Evolutionary conservation across 1,284 basidiomycete species (phyloP), one percentile per base, ranked within the genome.

Genomic region (Leccinum variabile): DNA sequence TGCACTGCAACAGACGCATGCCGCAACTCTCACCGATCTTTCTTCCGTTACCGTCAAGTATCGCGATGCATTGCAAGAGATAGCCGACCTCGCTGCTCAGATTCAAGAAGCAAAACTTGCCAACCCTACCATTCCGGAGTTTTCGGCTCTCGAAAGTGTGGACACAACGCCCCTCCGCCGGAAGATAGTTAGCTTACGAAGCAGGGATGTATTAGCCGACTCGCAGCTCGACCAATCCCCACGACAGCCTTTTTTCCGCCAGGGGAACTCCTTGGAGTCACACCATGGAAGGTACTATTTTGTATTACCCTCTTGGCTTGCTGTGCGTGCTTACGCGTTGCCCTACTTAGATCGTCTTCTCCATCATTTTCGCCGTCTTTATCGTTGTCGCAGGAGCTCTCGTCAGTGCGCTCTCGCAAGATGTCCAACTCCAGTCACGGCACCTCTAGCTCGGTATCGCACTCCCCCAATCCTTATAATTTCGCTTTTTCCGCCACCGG

Each of bases 321-420:
- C 18, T 6, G 25, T 61, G n/a, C 64, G 44, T 46, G 18, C 18
- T 71, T 54, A 63, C 39, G 16, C 53, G 59, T 63, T 63, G 59
- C 39, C 61, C 30, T 60, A 62, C 63, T 57, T 70, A 89, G 89
- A 84, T 91, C 91, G 85, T 85, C 87, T 68, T 92, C 90, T 80
- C 90, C 91, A 80, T 93, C 92, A 74, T 86, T 90, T 69, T 90
- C 88, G 80, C 89, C 91, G 79, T 94, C 91, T 73, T 86, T 89
- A 81, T 95, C 94, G 81, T 88, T 95, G 69, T 95, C 94, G 80
- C 94, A 95, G 92, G 94, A 97, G 86, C 87, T 95, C 67, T 95
- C 90, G 69, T 95, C 88, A 81, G 92, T 83, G 82, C 90, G 88
- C 73, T 93, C 88, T 80, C 90, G 89, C 84, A 90, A 90, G 81